Conservation (phyloP, 139 green algal genomes). For the Micromonas commoda region DNA sequence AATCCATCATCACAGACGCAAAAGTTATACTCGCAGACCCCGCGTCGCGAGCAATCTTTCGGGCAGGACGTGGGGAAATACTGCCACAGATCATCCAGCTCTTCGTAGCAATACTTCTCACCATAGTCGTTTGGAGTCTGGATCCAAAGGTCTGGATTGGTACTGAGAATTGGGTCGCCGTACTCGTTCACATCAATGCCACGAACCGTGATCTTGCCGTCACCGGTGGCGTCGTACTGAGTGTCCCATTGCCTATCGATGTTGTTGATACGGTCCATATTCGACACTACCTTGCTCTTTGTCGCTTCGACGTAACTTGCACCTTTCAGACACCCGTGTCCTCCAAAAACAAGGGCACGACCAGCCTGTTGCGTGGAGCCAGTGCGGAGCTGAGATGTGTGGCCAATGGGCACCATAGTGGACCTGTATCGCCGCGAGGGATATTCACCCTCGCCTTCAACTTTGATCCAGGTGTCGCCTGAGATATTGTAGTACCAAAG, state of each 20-base stretch:
- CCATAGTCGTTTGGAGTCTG: conserved; percentile 16
- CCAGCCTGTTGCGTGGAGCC: background rate
- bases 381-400: background rate
- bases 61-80: conserved; percentile 22
- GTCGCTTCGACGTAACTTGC: conserved; percentile 11
- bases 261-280: background rate
- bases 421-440: conserved; percentile 5
- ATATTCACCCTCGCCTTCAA: conserved; percentile 21
- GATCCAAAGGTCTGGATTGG: background rate
- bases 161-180: background rate
- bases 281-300: background rate
- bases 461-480: conserved; percentile 6
- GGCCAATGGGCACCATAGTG: conserved; percentile 4
- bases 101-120: conserved; percentile 23
- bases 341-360: conserved; percentile 16
- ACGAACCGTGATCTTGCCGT: background rate
- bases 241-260: background rate
- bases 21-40: conserved; percentile 21
- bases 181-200: background rate
- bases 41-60: conserved; percentile 20
- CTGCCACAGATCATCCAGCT: conserved; percentile 25
- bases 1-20: conserved; percentile 19
- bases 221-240: background rate
- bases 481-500: conserved; percentile 29
- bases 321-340: conserved; percentile 18